These are phyloP conservation scores for Arabis alpina DNA, from an alignment of 345 rosid species.

Conservation along the genomic window DNA sequence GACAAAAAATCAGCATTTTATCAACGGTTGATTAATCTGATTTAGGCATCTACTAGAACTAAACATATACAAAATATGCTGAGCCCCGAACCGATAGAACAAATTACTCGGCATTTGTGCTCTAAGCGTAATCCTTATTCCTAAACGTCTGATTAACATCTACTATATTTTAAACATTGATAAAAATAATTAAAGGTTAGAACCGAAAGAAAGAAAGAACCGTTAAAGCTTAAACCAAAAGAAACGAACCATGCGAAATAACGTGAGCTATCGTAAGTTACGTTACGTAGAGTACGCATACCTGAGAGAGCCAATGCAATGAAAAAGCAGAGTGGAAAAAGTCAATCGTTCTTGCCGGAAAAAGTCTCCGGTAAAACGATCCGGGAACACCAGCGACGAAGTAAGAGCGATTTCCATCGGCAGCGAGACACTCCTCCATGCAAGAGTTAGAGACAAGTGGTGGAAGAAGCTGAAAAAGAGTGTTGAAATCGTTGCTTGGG, in stretches of 20 bases:
- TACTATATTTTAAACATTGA: neutral
- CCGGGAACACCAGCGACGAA: constrained; percentile 92
- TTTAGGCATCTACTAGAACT: too few species aligned
- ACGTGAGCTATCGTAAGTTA: neutral
- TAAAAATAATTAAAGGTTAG: neutral
- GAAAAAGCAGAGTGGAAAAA: constrained; percentile 93
- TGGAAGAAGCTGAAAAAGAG: constrained; percentile 88
- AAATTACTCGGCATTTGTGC: too few species aligned
- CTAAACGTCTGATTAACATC: neutral
- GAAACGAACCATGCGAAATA: neutral
- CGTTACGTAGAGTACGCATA: constrained; percentile 24
- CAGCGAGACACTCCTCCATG: constrained; percentile 86
- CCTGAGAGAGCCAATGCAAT: constrained; percentile 99
- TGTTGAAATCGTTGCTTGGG: constrained; percentile 94
- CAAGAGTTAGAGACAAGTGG: constrained; percentile 62
- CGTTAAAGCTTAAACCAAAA: neutral
- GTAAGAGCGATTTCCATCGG: constrained; percentile 72
- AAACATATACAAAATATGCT: too few species aligned
- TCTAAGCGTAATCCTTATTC: neutral
- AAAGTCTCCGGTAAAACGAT: constrained; percentile 82
- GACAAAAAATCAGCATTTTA: too few species aligned
- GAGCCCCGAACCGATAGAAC: too few species aligned
- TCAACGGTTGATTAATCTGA: too few species aligned
- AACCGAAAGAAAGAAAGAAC: neutral
- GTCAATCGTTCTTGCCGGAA: constrained; percentile 76